A percentile compares a stretch with the other conserved stretches of the same genome.
Evolutionary conservation across 2,329 filamentous ascomycete species (phyloP).

Genomic region (Aspergillus neoniger): DNA sequence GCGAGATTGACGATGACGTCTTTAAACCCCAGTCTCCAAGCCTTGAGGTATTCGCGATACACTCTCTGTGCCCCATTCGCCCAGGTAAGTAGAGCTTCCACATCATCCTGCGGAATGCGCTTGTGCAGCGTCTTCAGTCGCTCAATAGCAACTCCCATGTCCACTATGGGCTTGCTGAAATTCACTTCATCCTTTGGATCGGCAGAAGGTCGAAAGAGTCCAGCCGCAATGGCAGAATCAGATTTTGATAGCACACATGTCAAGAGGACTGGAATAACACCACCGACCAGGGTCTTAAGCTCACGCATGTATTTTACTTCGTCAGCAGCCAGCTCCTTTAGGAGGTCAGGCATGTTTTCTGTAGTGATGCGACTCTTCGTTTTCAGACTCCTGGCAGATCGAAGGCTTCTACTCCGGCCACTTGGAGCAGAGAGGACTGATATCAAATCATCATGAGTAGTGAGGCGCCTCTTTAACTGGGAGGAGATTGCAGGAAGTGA

Average conservation of each 20-base stretch:
- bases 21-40: slow-evolving; percentile 92
- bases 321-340: slow-evolving; percentile 78
- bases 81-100: slow-evolving; percentile 76
- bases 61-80: slow-evolving; percentile 74
- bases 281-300: slow-evolving; percentile 88
- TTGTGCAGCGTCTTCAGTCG: slow-evolving; percentile 78
- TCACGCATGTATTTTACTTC: slow-evolving; percentile 88
- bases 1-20: slow-evolving; percentile 92
- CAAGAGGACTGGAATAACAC: slow-evolving; percentile 89
- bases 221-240: slow-evolving; percentile 63
- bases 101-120: slow-evolving; percentile 72
- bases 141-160: slow-evolving; percentile 90
- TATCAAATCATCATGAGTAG: slow-evolving; percentile 90
- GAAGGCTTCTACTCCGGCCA: slow-evolving; percentile 67
- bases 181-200: slow-evolving; percentile 59
- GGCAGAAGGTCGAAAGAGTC: slow-evolving; percentile 64
- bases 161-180: slow-evolving; percentile 82
- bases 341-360: slow-evolving; percentile 72
- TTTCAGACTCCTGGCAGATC: slow-evolving; percentile 76
- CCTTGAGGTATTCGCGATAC: slow-evolving; percentile 81
- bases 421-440: slow-evolving; percentile 76
- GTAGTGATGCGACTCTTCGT: slow-evolving; percentile 67
- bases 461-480: slow-evolving; percentile 71
- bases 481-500: slow-evolving; percentile 49
- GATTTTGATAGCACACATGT: slow-evolving; percentile 78